Evolutionary conservation across 345 rosid genomes (phyloP), one percentile per base, ranked within the genome.

Genomic region (Pistacia vera): DNA sequence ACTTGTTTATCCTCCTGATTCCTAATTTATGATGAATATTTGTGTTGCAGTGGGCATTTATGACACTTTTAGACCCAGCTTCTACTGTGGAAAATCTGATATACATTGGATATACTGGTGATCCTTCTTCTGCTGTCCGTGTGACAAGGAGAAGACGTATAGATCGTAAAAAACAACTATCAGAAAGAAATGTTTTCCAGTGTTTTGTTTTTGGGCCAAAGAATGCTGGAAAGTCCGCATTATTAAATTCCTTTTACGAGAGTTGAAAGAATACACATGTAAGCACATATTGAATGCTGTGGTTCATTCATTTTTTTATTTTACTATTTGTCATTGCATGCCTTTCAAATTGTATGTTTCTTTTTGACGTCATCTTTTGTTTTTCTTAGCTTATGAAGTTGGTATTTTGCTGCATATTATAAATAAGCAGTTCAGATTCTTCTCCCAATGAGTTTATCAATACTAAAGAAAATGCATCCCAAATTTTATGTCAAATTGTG

Each of bases 201-300:
- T 90, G 98, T 82, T 90, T 89, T 74, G 89, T 95, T 49, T 90
- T 91, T 83, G 99, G 98, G 75, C 97, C 97, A 6, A 85, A 79
- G 80, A 86, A 83, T 48, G 83, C 94, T 20, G 99, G 98, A 63
- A 95, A 95, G 73, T 88, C 98, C 74, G 81, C 90, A 30, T 74
- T 95, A n/a, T 78, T 93, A 72, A 93, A 89, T 81, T 85, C 90
- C 49, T 91, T 89, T 54, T 16, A 54, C 18, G 16, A 13, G 57
- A 16, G 18, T 16, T 17, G 18, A 54, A 54, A 54, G 57, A 54
- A 54, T 54, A 2, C 57, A 54, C 57, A 3, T 54, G 57, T 14
- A 2, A 14, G 12, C 5, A 13, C 57, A 3, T 54, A 17, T 54
- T 54, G 57, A 54, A 54, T 13, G 20, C 18, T 54, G n/a, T 54